Base-by-base conservation (phyloP, 805 yeast species). In the Barnettozyma pratensis region DNA sequence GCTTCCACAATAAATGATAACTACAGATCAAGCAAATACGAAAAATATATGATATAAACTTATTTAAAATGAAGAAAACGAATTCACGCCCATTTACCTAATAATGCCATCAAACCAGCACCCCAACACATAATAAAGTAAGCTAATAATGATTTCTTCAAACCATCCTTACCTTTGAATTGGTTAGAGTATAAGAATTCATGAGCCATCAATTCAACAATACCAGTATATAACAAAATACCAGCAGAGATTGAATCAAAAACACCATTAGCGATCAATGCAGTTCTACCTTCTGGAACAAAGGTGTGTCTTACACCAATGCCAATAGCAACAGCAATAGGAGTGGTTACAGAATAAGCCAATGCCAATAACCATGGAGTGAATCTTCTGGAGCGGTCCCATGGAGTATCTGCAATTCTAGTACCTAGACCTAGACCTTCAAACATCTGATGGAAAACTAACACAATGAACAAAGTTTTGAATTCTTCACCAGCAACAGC, bases 381-480 rank as follows among this genome's bases (percentile, higher is more conserved):
- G 54, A 59, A 68, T 53, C 72, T 69, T 56, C 65, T 70, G 19
- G 52, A 36, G 7, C 57, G 44, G 35, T 66, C 62, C 65, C 65
- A 62, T 31, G 68, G 58, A 1, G 79, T 72, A 31, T 73, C 74
- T 1, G 89, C 85, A 36, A 85, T 72, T 65, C 96, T 78, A 7
- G 92, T 76, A 27, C 96, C 96, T 54, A 88, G 71, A 50, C 96
- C 96, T 43, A 88, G 72, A 44, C 96, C 96, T 68, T 87, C 96
- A 61, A 87, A 87, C 72, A 82, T 73, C 66, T 87, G 96, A 63
- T 88, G 90, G 73, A 80, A 81, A 5, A 82, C 77, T 40, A 76
- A 54, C n/a, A 77, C 96, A 53, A 84, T 75, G 64, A 84, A 87
- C 44, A 87, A 69, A 6, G 87, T 76, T 50, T 71, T 76, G 61